Evolutionary conservation across 306 rosid genomes (phyloP).

Genomic region (Dryas alaskensis): DNA sequence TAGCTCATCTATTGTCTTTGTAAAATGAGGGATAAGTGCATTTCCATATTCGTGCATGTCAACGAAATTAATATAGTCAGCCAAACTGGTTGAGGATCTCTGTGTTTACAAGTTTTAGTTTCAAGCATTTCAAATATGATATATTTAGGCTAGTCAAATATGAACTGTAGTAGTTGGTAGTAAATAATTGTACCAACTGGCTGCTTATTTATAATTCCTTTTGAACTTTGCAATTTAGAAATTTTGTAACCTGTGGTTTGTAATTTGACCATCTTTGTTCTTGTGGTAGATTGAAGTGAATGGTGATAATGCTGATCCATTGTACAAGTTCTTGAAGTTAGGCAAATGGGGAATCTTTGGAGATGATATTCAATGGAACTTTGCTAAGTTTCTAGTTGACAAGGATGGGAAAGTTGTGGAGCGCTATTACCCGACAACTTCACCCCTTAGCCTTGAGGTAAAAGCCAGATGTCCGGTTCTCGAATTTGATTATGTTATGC

Average conservation of each 20-base stretch:
- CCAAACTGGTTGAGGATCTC: background rate
- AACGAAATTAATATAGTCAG: background rate
- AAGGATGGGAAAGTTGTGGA: constrained; percentile 62
- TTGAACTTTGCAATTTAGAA: background rate
- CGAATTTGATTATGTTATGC: background rate
- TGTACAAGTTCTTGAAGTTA: constrained; percentile 67
- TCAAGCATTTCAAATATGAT: background rate
- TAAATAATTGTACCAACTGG: background rate
- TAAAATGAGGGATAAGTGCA: background rate
- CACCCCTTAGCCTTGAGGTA: constrained; percentile 77
- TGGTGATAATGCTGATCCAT: constrained; percentile 57
- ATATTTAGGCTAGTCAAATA: background rate
- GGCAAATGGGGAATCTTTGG: constrained; percentile 75
- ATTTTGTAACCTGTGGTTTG: background rate
- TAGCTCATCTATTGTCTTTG: background rate
- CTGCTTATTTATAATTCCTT: background rate
- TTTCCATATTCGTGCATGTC: background rate
- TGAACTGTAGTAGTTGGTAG: background rate
- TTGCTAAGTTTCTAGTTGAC: constrained; percentile 64
- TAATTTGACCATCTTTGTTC: background rate
- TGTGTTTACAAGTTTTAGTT: background rate
- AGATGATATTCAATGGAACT: constrained; percentile 87
- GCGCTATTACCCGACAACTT: constrained; percentile 75
- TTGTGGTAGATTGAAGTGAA: constrained; percentile 71
- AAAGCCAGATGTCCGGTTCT: background rate